Evolutionary conservation across 2,329 filamentous ascomycete species (phyloP), one percentile per base, ranked within the genome.

Genomic region (Fusarium sp.): DNA sequence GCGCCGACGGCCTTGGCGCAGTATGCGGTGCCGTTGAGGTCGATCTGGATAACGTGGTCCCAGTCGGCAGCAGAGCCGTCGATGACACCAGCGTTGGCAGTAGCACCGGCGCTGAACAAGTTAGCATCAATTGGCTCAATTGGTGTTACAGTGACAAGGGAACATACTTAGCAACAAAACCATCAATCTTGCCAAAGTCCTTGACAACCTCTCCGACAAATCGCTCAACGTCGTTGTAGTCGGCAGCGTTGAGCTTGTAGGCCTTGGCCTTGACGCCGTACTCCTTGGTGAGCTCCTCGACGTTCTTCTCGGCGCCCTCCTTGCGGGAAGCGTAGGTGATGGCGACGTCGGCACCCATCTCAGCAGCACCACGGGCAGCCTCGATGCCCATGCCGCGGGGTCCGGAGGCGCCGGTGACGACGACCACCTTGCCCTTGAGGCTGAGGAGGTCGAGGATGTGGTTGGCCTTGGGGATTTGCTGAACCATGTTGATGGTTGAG

Each of bases 131-230:
- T 58, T 46, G 50, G 28, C n/a, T 30, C 35, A 28, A 46, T 38
- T 23, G 33, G n/a, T 18, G 7, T 6, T 12, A 38, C 5, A 23
- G 6, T 28, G 28, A 28, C 28, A 28, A 28, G n/a, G n/a, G 28
- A 33, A 13, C 32, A 33, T 13, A 13, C 81, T 95, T 94, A 77
- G 93, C 92, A 60, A 95, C 88, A 76, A 95, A 94, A 69, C 91
- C 88, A 73, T 94, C 92, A 65, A 94, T 89, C 54, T 90, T 89
- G 77, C 91, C 91, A 80, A 95, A 95, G 79, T 95, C 93, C 74
- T 85, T 84, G 79, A 92, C 87, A 73, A 95, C 90, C 38, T 94
- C 89, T 64, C 85, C 83, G 64, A 91, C 84, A 73, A 89, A 85
- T 50, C 83, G 80, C 79, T 89, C 83, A 62, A 90, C 86, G 15